phyloP scores from a whole-genome alignment of 2,329 filamentous ascomycete species.

The Hypoxylon sp. region DNA sequence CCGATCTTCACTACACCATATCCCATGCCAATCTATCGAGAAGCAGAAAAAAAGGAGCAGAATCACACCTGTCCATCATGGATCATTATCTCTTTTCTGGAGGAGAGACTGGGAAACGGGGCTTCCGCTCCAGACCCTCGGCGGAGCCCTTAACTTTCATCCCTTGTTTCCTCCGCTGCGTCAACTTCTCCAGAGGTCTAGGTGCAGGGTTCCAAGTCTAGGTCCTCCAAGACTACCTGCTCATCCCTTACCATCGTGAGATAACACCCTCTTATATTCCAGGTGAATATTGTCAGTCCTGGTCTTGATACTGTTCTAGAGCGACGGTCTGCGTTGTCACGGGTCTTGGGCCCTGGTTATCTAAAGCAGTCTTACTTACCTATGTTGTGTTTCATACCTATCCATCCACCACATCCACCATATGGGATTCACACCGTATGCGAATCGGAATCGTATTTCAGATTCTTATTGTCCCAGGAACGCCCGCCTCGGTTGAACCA shows the following conservation, averaged over 20 bases:
- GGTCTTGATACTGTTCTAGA: slow-evolving; percentile 7
- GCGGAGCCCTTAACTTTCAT: slow-evolving; percentile 15
- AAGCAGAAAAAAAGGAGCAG: background rate
- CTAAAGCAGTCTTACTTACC: slow-evolving; percentile 16
- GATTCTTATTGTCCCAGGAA: slow-evolving; percentile 12
- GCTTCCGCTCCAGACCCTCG: slow-evolving; percentile 6
- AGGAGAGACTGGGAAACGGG: slow-evolving; percentile 6
- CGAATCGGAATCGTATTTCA: slow-evolving; percentile 6
- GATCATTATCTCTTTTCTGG: slow-evolving; percentile 15
- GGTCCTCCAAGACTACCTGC: slow-evolving; percentile 14
- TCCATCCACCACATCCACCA: background rate
- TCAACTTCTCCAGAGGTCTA: slow-evolving; percentile 9
- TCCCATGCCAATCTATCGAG: slow-evolving; percentile 5
- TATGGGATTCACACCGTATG: background rate
- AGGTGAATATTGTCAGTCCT: slow-evolving; percentile 20
- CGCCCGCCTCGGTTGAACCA: slow-evolving; percentile 26
- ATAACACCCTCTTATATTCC: slow-evolving; percentile 18
- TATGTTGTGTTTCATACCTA: slow-evolving; percentile 8
- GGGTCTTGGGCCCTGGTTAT: slow-evolving; percentile 4
- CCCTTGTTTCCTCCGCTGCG: slow-evolving; percentile 28
- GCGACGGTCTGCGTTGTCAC: slow-evolving; percentile 32
- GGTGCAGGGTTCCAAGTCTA: slow-evolving; percentile 32
- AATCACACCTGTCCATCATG: background rate
- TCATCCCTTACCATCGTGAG: slow-evolving; percentile 23
- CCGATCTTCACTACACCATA: slow-evolving; percentile 31